Base-by-base conservation (phyloP, 2,329 filamentous ascomycete species). In the Davidsoniella virescens region DNA sequence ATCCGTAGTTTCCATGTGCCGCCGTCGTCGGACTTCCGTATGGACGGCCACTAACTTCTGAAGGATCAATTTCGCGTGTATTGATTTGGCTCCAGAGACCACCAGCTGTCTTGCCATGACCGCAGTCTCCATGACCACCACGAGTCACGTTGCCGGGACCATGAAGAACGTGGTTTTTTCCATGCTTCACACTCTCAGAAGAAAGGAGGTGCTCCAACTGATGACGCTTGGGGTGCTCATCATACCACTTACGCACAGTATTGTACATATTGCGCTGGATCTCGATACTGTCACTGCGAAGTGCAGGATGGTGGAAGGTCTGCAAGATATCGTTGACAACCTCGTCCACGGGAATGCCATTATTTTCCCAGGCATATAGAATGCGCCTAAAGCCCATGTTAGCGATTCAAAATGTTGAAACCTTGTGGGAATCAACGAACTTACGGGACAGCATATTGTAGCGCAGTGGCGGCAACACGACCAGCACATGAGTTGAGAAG, bases 341-440 rank as follows among this genome's bases (percentile, higher is more conserved):
- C 63, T 93, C 84, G 37, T 93, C 76, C 3, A 92, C 82, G 0
- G 86, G 78, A 0, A 94, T 80, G 41, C 82, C 78, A 2, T 83
- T 76, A 61, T 96, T 84, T 56, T 96, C 85, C 87, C 88, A 96
- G 3, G 88, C 90, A 61, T 90, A 94, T 17, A 98, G 72, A 44
- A 96, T 69, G 33, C 90, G 84, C 2, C 51, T 52, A 46, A 17
- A 33, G 25, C 16, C 20, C 36, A n/a, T 49, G 36, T 52, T 41
- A 49, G n/a, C 26, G 29, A 16, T 37, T 38, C n/a, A 36, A 20
- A 43, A 5, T 16, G 41, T 57, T 57, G 58, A 59, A 61, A 33
- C 59, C 62, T 12, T 59, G 59, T 1, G 57, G 59, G 16, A 61
- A n/a, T 17, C 9, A 36, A 26, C 16, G 23, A 5, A 68, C 73